phyloP scores from a whole-genome alignment of 2,329 filamentous ascomycete species.

The Alternaria angustiovoidea region DNA sequence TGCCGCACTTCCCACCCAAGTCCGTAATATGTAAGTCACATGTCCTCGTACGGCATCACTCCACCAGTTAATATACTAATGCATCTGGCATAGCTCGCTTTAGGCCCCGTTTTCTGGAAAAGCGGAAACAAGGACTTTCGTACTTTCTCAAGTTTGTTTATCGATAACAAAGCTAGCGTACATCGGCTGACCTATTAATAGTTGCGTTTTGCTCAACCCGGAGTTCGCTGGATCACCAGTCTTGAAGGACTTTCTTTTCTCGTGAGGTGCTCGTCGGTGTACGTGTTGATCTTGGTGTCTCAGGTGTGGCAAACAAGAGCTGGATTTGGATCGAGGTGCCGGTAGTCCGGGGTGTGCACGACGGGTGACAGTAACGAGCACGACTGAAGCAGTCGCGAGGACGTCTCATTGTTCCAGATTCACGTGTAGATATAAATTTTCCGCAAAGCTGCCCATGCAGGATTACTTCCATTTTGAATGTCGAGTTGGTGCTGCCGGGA shows the following conservation, averaged over 20 bases:
- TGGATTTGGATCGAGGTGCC: not conserved
- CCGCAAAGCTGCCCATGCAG: not conserved
- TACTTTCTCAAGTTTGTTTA: slow-evolving; percentile 88
- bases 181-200: slow-evolving; percentile 53
- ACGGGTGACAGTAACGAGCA: not conserved
- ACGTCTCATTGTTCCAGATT: not conserved
- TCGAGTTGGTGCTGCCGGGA: not conserved
- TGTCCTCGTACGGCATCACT: slow-evolving; percentile 26
- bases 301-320: not conserved
- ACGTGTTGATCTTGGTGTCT: not conserved
- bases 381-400: not conserved
- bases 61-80: slow-evolving; percentile 29
- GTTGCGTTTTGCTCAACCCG: slow-evolving; percentile 89
- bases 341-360: not conserved
- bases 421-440: not conserved
- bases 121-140: slow-evolving; percentile 79
- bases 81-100: slow-evolving; percentile 64
- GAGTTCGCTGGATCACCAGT: slow-evolving; percentile 93
- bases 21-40: slow-evolving; percentile 77
- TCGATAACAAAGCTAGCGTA: slow-evolving; percentile 31
- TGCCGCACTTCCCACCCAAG: slow-evolving; percentile 91
- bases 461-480: too few species aligned
- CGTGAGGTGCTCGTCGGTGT: slow-evolving; percentile 32
- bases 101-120: slow-evolving; percentile 83
- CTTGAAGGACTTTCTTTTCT: slow-evolving; percentile 88